A percentile compares a stretch with the other conserved stretches of the same genome.
phyloP scores from a whole-genome alignment of 1,139 yeast genomes.

The Pichia sp. region DNA sequence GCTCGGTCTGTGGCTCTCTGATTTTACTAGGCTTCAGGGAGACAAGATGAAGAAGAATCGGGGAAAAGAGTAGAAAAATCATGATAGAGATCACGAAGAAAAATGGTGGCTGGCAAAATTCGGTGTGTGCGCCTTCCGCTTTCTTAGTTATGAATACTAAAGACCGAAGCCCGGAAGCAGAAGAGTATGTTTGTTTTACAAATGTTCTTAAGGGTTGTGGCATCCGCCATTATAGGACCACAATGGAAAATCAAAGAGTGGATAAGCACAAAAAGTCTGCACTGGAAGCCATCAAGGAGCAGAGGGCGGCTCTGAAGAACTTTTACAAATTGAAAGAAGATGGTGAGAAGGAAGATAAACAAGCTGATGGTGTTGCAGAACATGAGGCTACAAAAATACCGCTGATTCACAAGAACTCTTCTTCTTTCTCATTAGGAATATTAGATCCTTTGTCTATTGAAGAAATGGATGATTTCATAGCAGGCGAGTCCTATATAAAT shows the following conservation, averaged over 20 bases:
- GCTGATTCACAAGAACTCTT: constrained; percentile 19
- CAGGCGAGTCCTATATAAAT: constrained; percentile 34
- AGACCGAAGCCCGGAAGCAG: background rate
- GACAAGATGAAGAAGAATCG: too few species aligned
- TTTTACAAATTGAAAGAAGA: constrained; percentile 38
- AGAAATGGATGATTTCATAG: constrained; percentile 38
- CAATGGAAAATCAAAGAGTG: background rate
- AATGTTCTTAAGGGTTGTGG: too few species aligned
- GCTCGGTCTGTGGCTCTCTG: background rate
- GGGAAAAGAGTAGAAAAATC: background rate
- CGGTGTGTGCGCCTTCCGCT: background rate
- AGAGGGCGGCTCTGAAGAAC: constrained; percentile 42
- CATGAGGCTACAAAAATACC: background rate
- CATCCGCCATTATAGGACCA: too few species aligned
- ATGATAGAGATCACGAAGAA: background rate
- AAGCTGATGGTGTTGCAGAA: background rate
- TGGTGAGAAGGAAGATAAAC: constrained; percentile 1
- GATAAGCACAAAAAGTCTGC: background rate
- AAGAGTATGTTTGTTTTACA: too few species aligned
- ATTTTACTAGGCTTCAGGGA: too few species aligned
- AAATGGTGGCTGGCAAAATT: background rate
- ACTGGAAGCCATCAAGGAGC: constrained; percentile 20
- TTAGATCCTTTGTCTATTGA: constrained; percentile 15
- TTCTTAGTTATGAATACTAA: background rate
- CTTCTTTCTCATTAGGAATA: constrained; percentile 17